Evolutionary conservation across 352 stramenopile genomes (phyloP), one percentile per base, ranked within the genome.

Genomic region (Albugo laibachii): DNA sequence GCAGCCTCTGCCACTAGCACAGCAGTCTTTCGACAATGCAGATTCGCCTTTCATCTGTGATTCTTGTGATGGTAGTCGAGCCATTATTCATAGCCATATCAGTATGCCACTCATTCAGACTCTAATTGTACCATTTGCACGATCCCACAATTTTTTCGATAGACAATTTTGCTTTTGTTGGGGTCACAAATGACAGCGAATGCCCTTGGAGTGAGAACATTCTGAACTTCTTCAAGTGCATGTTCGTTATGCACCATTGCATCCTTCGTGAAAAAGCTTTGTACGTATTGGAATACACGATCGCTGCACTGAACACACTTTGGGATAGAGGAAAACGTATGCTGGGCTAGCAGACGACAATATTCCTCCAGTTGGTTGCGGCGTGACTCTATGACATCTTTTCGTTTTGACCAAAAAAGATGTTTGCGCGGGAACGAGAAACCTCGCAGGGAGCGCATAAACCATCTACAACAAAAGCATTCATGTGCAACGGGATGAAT

Each of bases 151-250:
- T 58, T 65, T 15, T 71, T 69, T 13, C 70, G 68, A 42, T 80
- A 86, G 48, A 84, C 69, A 48, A 86, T 76, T 50, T 83, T 81
- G 63, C 71, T 83, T 54, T 83, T 83, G 40, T 52, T 71, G 38
- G 71, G 69, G 42, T 84, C 74, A 1, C 59, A 51, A 31, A 86
- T 80, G 0, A 69, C 53, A 8, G 66, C 75, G 41, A 86, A 86
- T 15, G 52, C 37, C 18, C 20, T 43, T 43, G 38, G 38, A 24
- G 38, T 43, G 16, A 24, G 16, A 3, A 43, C 8, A 31, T 43
- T 19, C 8, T 24, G 20, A 3, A 24, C 16, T 43, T 24, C 3
- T 3, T 10, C 16, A 24, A 24, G 38, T 43, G 8, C 3, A 24
- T 10, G 3, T 8, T 8, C 16, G 8, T 24, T 8, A 8, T 54